A percentile compares a stretch with the other conserved stretches of the same genome.
phyloP scores from a whole-genome alignment of 257 asterid genomes.

The Avicennia marina region DNA sequence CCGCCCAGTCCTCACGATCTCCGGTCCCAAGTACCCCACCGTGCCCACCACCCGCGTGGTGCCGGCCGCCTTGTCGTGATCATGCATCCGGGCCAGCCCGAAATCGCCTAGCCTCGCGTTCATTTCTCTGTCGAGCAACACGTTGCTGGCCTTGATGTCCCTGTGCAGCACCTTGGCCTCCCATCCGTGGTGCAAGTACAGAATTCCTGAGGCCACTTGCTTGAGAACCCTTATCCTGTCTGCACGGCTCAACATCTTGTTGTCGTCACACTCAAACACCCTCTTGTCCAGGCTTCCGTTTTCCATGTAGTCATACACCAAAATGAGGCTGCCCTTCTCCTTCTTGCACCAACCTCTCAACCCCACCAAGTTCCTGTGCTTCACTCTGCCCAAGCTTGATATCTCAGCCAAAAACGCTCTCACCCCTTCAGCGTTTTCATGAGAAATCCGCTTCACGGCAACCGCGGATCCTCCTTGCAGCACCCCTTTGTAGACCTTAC shows the following conservation, averaged over 20 bases:
- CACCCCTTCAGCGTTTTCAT: slow-evolving; percentile 33
- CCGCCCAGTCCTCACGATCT: slow-evolving; percentile 39
- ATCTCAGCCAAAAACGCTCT: slow-evolving; percentile 42
- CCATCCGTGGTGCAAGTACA: slow-evolving; percentile 62
- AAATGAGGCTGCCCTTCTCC: slow-evolving; percentile 32
- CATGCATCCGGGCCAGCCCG: slow-evolving; percentile 60
- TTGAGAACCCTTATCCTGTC: slow-evolving; percentile 50
- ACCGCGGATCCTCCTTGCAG: slow-evolving; percentile 28
- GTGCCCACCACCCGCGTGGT: slow-evolving; percentile 60
- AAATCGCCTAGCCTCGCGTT: slow-evolving; percentile 60
- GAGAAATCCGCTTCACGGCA: slow-evolving; percentile 37
- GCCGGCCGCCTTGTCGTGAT: slow-evolving; percentile 33
- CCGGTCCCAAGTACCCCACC: slow-evolving; percentile 56
- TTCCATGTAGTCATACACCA: slow-evolving; percentile 48
- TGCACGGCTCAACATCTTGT: slow-evolving; percentile 25
- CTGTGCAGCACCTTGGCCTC: slow-evolving; percentile 51
- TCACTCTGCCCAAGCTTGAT: slow-evolving; percentile 40
- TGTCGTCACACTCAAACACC: slow-evolving; percentile 22
- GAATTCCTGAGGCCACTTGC: slow-evolving; percentile 51
- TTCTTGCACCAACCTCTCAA: slow-evolving; percentile 45
- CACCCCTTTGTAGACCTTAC: slow-evolving; percentile 42
- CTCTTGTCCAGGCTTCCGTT: slow-evolving; percentile 46
- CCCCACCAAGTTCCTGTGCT: slow-evolving; percentile 48
- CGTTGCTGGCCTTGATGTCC: slow-evolving; percentile 58
- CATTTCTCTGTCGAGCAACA: slow-evolving; percentile 58